Evolutionary conservation across 169 alveolate genomes (phyloP).

Genomic region (Ichthyophthirius multifiliis): DNA sequence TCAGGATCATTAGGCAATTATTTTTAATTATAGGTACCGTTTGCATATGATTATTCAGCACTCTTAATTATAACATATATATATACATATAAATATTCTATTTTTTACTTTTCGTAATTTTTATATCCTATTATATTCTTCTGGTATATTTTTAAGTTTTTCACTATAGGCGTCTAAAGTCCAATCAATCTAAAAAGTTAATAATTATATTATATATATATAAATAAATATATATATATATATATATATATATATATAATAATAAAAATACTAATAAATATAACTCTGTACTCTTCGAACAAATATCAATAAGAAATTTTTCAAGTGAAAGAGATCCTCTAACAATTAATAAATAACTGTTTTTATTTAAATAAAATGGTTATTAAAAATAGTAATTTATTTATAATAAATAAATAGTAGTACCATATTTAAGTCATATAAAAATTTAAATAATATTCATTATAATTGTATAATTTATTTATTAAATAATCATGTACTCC

Average conservation of each 20-base stretch:
- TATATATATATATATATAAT: neutral
- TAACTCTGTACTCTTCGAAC: neutral
- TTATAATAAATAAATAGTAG: neutral
- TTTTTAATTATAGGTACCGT: neutral
- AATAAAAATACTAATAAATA: neutral
- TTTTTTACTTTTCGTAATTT: neutral
- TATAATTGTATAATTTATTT: neutral
- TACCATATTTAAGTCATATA: neutral
- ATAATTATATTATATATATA: no score
- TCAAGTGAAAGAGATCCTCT: neutral
- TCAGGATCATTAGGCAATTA: no score
- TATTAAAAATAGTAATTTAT: neutral
- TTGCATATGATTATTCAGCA: neutral
- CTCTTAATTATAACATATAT: neutral
- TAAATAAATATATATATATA: neutral
- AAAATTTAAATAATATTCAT: neutral
- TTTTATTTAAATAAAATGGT: neutral
- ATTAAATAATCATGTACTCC: constrained; percentile 2
- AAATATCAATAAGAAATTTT: neutral
- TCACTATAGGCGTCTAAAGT: neutral
- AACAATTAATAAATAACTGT: neutral
- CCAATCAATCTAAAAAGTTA: constrained; percentile 6
- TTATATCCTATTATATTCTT: neutral
- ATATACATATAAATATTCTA: neutral
- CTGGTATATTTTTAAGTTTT: neutral